A percentile compares a stretch with the other conserved stretches of the same genome.
These are phyloP conservation scores for Daldinia vernicosa DNA, from an alignment of 495 filamentous ascomycete genomes.

Conservation along the genomic window DNA sequence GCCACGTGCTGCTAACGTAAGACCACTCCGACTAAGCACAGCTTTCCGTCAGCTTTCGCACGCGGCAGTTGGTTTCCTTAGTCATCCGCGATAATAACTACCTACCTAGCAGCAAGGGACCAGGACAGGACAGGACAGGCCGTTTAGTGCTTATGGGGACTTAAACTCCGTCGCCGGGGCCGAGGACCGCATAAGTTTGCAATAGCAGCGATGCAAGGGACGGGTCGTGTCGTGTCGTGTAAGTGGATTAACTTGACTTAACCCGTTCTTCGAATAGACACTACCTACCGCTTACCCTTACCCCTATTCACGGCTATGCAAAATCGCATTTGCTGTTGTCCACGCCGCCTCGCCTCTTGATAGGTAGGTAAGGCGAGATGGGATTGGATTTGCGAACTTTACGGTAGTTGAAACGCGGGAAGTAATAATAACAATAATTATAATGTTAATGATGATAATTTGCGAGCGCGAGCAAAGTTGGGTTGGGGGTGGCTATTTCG, in stretches of 20 bases:
- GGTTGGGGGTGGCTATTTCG: constrained; percentile 28
- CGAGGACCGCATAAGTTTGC: background rate
- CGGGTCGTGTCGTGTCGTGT: background rate
- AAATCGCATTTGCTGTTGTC: background rate
- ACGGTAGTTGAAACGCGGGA: background rate
- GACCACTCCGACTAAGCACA: constrained; percentile 16
- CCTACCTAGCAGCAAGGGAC: background rate
- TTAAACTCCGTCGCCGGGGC: background rate
- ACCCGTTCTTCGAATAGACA: no score
- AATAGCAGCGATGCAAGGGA: background rate
- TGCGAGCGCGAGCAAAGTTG: background rate
- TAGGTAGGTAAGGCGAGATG: background rate
- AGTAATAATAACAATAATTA: background rate
- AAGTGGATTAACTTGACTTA: background rate
- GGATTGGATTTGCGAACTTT: background rate
- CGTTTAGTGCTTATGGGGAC: constrained; percentile 4
- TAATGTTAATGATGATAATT: background rate
- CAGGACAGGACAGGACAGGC: background rate
- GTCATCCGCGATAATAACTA: background rate
- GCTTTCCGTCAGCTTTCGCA: constrained; percentile 1
- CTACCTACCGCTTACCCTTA: constrained; percentile 3
- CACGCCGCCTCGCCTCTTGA: background rate
- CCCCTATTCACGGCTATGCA: constrained; percentile 16
- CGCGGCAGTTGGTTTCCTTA: constrained; percentile 24
- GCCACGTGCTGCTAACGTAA: constrained; percentile 40